Percentiles rank a stretch among this genome's conserved stretches.
These are phyloP conservation scores for Tuber aestivum DNA, from an alignment of 495 filamentous ascomycete species.

Conservation along the genomic window DNA sequence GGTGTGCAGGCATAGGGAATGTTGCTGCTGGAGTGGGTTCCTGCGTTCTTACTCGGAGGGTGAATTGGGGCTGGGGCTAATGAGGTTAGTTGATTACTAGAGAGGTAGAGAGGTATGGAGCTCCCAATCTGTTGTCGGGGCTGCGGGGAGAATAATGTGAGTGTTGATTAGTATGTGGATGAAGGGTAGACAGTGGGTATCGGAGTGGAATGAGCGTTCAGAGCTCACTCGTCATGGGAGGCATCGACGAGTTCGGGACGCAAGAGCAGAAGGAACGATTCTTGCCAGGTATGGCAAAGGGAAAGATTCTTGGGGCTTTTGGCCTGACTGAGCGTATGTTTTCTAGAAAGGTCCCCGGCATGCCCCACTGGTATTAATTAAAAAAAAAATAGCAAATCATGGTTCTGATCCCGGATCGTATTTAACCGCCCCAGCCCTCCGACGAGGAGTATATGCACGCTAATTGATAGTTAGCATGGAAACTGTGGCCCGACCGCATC, in stretches of 20 bases:
- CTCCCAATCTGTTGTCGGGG: not conserved
- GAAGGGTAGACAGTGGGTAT: slow-evolving; percentile 84
- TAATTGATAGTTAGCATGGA: slow-evolving; percentile 58
- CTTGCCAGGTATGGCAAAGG: slow-evolving; percentile 76
- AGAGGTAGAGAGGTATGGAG: slow-evolving; percentile 64
- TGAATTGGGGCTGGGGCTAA: slow-evolving; percentile 6
- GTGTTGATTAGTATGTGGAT: not conserved
- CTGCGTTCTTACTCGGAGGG: not conserved
- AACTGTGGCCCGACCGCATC: slow-evolving; percentile 75
- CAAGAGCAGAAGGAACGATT: slow-evolving; percentile 84
- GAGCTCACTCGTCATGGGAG: slow-evolving; percentile 89
- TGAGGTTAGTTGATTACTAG: slow-evolving; percentile 66
- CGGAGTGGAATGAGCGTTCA: slow-evolving; percentile 95
- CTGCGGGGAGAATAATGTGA: not conserved
- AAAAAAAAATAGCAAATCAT: slow-evolving; percentile 60
- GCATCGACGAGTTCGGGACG: slow-evolving; percentile 90
- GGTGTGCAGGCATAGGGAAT: slow-evolving; percentile 85
- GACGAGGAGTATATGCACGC: not conserved
- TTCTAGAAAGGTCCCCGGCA: not conserved
- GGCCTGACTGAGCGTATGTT: slow-evolving; percentile 72
- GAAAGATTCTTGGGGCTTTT: slow-evolving; percentile 83
- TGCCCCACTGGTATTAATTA: slow-evolving; percentile 5
- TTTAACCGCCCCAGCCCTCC: not conserved
- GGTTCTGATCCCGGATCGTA: slow-evolving; percentile 84
- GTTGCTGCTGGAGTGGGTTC: slow-evolving; percentile 65